A percentile compares a stretch with the other conserved stretches of the same genome.
phyloP scores from a whole-genome alignment of 2,329 filamentous ascomycete species.

The Arthrobotrys musiformis region DNA sequence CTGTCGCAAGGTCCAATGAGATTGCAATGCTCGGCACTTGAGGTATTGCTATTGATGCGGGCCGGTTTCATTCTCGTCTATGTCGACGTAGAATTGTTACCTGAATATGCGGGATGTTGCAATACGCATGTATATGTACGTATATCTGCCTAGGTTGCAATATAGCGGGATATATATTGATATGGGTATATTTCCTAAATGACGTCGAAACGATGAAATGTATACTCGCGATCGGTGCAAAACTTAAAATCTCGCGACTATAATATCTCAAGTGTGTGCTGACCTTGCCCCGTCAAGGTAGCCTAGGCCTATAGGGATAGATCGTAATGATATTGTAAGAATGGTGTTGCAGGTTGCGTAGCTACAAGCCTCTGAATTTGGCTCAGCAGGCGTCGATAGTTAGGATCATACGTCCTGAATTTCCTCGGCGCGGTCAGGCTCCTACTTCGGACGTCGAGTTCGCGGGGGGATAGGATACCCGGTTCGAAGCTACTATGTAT shows the following conservation, averaged over 20 bases:
- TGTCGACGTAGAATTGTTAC: constrained; percentile 24
- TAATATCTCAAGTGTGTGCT: not conserved
- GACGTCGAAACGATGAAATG: not conserved
- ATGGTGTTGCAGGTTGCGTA: not conserved
- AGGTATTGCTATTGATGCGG: constrained; percentile 3
- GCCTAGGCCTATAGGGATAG: not conserved
- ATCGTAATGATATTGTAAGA: constrained; percentile 8
- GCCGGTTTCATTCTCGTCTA: no score
- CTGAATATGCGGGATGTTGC: constrained; percentile 10
- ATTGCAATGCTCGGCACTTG: not conserved
- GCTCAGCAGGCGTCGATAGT: not conserved
- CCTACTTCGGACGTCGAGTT: constrained; percentile 20
- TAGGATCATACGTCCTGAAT: constrained; percentile 1
- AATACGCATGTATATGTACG: constrained; percentile 1
- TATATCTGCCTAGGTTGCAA: not conserved
- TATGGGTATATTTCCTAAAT: constrained; percentile 7
- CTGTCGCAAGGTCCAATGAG: not conserved
- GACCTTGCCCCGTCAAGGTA: not conserved
- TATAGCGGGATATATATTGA: not conserved
- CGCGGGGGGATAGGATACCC: constrained; percentile 2
- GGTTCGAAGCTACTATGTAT: constrained; percentile 14
- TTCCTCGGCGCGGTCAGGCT: constrained; percentile 25
- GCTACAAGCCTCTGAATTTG: constrained; percentile 27
- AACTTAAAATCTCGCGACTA: not conserved
- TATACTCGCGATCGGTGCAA: not conserved